These are phyloP conservation scores for Omphalea diandra DNA, from an alignment of 441 rosid species.

Conservation along the genomic window DNA sequence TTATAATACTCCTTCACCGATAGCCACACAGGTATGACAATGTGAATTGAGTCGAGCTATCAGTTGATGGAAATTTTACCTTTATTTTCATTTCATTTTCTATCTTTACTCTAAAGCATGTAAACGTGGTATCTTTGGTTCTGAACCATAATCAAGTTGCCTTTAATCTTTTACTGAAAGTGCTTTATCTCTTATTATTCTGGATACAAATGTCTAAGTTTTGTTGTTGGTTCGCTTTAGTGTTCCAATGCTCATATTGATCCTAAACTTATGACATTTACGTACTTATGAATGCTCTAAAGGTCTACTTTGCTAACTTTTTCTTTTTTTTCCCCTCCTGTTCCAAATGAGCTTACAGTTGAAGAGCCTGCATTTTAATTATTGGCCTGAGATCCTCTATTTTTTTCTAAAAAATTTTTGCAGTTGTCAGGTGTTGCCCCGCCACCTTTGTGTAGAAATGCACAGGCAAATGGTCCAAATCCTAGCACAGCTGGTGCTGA, in stretches of 20 bases:
- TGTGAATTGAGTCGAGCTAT: not conserved
- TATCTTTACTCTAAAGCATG: not conserved
- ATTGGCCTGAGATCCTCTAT: slow-evolving; percentile 22
- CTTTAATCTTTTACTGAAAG: not conserved
- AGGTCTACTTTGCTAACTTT: no score
- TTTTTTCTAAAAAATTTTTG: no score
- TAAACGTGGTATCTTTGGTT: not conserved
- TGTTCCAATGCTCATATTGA: not conserved
- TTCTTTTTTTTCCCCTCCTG: no score
- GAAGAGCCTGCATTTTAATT: slow-evolving; percentile 19
- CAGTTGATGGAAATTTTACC: not conserved
- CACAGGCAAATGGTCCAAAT: slow-evolving; percentile 67
- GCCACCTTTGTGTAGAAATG: slow-evolving; percentile 81
- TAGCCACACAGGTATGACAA: slow-evolving; percentile 63
- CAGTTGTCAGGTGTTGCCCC: slow-evolving; percentile 89
- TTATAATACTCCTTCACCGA: slow-evolving; percentile 90
- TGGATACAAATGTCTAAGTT: not conserved
- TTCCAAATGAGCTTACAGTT: no score
- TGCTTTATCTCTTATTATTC: not conserved
- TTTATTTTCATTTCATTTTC: slow-evolving; percentile 3
- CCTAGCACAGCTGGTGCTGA: slow-evolving; percentile 47
- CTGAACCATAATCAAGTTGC: not conserved
- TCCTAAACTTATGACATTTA: no score
- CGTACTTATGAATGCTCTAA: no score
- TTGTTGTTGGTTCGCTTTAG: not conserved